phyloP scores from a whole-genome alignment of 495 filamentous ascomycete species.

The Penicillium cosmopolitanum region DNA sequence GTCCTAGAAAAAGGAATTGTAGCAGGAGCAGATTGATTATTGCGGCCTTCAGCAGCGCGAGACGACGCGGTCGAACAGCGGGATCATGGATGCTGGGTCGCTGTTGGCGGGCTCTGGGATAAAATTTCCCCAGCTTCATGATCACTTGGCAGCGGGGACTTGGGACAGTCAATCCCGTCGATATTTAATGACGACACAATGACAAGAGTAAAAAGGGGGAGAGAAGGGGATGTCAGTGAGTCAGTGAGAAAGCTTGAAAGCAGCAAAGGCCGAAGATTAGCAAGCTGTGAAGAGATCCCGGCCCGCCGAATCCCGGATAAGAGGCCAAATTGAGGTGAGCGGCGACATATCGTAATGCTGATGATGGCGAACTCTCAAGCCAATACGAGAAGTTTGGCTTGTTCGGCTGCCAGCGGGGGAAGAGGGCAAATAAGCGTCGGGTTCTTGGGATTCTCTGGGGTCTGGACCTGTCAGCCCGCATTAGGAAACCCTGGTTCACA shows the following conservation, averaged over 20 bases:
- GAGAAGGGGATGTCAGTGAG: no score
- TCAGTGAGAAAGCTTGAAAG: neutral
- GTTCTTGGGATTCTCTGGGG: neutral
- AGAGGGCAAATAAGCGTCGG: neutral
- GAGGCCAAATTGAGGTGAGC: neutral
- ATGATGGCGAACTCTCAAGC: no score
- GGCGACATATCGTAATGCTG: no score
- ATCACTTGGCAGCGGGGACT: neutral
- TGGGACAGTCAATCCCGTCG: neutral
- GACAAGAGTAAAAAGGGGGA: no score
- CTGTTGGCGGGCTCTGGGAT: constrained; percentile 27
- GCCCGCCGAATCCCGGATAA: neutral
- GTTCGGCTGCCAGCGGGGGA: neutral
- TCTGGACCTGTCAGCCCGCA: constrained; percentile 1
- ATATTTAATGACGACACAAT: no score
- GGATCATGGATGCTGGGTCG: constrained; percentile 30
- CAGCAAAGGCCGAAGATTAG: neutral
- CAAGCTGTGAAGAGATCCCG: neutral
- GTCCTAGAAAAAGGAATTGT: constrained; percentile 44
- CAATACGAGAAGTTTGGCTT: neutral
- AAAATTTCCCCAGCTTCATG: constrained; percentile 17
- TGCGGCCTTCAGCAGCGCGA: constrained; percentile 26
- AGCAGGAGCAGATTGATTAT: constrained; percentile 27
- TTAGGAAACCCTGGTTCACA: neutral
- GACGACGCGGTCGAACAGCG: constrained; percentile 23